Percentiles rank a stretch among this genome's conserved stretches.
phyloP scores from a whole-genome alignment of 768 basidiomycete species.

The Russula olivacea region DNA sequence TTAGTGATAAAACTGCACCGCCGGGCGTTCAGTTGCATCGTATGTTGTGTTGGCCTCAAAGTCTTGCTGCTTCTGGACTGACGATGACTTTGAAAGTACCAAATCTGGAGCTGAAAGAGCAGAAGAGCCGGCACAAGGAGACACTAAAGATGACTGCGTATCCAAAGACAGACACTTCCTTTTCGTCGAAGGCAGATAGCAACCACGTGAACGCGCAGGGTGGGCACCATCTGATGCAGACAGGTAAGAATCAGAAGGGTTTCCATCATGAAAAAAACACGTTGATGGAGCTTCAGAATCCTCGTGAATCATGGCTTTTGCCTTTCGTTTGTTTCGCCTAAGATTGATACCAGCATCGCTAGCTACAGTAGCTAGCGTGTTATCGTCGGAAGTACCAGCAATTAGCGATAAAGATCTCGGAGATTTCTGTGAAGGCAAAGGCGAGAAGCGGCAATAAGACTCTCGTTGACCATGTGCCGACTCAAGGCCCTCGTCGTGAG shows the following conservation, averaged over 20 bases:
- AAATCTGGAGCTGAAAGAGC: not conserved
- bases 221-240: slow-evolving; percentile 10
- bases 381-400: not conserved
- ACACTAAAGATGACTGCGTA: not conserved
- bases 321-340: slow-evolving; percentile 10
- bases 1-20: not conserved
- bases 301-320: not conserved
- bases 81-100: not conserved
- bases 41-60: not conserved
- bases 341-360: not conserved
- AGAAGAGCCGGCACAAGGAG: not conserved
- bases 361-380: not conserved
- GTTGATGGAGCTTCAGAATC: not conserved
- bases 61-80: not conserved
- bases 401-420: not conserved
- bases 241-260: not conserved
- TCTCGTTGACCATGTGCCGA: not conserved
- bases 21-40: not conserved
- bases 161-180: slow-evolving; percentile 5
- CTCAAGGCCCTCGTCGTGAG: not conserved
- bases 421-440: not conserved
- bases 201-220: not conserved
- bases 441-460: not conserved
- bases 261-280: no score
- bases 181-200: slow-evolving; percentile 2